These are phyloP conservation scores for Botryococcus braunii DNA, from an alignment of 163 green algal species.

Conservation along the genomic window DNA sequence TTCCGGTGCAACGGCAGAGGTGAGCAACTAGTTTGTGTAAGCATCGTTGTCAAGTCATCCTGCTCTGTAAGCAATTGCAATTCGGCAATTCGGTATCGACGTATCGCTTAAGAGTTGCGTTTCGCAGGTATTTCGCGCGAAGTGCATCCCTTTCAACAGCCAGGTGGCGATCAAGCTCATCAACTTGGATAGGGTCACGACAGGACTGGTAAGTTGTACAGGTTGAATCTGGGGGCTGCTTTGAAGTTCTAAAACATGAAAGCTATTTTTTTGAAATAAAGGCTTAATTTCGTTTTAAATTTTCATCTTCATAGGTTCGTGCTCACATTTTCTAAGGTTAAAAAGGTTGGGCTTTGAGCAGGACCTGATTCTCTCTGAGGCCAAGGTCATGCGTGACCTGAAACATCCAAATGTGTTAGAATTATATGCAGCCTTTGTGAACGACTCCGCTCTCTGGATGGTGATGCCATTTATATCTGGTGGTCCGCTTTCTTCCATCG, in stretches of 20 bases:
- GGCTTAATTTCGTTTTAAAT: neutral
- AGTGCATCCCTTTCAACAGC: slow-evolving; percentile 57
- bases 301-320: neutral
- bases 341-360: neutral
- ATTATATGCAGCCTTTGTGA: slow-evolving; percentile 72
- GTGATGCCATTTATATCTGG: slow-evolving; percentile 79
- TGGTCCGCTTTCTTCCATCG: slow-evolving; percentile 72
- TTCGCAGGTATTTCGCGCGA: slow-evolving; percentile 62
- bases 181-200: slow-evolving; percentile 85
- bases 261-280: neutral
- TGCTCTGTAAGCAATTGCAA: neutral
- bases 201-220: slow-evolving; percentile 42
- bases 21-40: neutral
- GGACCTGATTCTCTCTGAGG: slow-evolving; percentile 68
- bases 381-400: slow-evolving; percentile 72
- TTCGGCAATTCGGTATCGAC: neutral
- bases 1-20: slow-evolving; percentile 41
- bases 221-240: neutral
- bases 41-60: neutral
- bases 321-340: neutral
- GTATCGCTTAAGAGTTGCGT: neutral
- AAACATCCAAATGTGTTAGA: slow-evolving; percentile 80
- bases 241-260: neutral
- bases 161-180: slow-evolving; percentile 87
- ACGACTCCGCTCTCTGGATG: slow-evolving; percentile 75